Evolutionary conservation across 2,329 filamentous ascomycete genomes (phyloP).

Genomic region (Sphaerulina musiva): DNA sequence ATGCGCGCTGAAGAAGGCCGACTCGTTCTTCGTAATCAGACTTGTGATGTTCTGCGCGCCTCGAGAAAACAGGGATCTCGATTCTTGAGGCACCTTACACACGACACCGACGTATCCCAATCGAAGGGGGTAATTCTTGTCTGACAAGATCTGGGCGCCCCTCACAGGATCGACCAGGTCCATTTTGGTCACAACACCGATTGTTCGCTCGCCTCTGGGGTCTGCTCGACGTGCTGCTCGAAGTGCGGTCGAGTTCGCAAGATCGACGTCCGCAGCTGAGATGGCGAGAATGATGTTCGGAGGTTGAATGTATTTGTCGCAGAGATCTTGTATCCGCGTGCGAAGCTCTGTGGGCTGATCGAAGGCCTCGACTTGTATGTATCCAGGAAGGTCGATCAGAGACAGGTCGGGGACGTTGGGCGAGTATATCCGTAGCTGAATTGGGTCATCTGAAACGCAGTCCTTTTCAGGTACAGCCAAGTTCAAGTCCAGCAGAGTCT

Average conservation of each 20-base stretch:
- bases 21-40: slow-evolving; percentile 81
- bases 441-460: slow-evolving; percentile 94
- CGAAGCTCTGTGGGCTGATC: slow-evolving; percentile 89
- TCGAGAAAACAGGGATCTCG: slow-evolving; percentile 70
- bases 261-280: slow-evolving; percentile 91
- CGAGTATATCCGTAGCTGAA: slow-evolving; percentile 91
- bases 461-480: slow-evolving; percentile 82
- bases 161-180: slow-evolving; percentile 82
- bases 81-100: slow-evolving; percentile 64
- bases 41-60: slow-evolving; percentile 71
- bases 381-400: slow-evolving; percentile 90
- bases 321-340: slow-evolving; percentile 90
- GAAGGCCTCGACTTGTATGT: slow-evolving; percentile 89
- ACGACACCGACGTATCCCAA: slow-evolving; percentile 95
- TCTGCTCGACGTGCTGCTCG: slow-evolving; percentile 86
- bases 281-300: slow-evolving; percentile 97
- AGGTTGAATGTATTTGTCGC: slow-evolving; percentile 94
- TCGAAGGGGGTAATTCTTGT: slow-evolving; percentile 90
- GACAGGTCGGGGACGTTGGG: slow-evolving; percentile 92
- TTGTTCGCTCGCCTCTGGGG: slow-evolving; percentile 88
- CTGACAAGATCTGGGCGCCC: slow-evolving; percentile 70
- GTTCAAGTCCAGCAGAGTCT: slow-evolving; percentile 90
- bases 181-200: slow-evolving; percentile 99
- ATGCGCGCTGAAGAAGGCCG: slow-evolving; percentile 77
- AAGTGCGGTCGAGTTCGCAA: slow-evolving; percentile 91